Evolutionary conservation across 2,329 filamentous ascomycete genomes (phyloP), one percentile per base, ranked within the genome.

Genomic region (Colletotrichum endophyticum): DNA sequence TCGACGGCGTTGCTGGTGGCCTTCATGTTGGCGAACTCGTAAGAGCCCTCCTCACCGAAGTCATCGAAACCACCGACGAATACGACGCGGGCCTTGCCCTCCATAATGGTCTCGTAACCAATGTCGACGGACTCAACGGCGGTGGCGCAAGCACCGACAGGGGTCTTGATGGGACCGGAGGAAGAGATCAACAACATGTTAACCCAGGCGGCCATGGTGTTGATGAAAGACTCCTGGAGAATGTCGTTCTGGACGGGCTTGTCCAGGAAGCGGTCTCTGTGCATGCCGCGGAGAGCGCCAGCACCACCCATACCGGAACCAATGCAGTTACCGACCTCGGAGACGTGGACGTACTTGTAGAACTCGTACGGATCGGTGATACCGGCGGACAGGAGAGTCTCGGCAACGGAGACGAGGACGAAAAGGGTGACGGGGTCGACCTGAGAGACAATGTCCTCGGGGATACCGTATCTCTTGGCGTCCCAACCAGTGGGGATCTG

Each of bases 11-110:
- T 99, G 91, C 96, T 98, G 72, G 97, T 99, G 76, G 97, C 97
- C 88, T 98, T 98, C 97, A 99, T 99, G 90, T 99, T 99, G 89
- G 97, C 97, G 85, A 99, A 99, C 86, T 99, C 97, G 83, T 98
- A 99, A 2, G 97, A 99, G 69, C 97, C 98, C 88, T 99, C 97
- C 88, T 99, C 97, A 83, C 98, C 96, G 89, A 99, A 98, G 87
- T 99, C 98, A 88, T 99, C 97, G 83, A 99, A 99, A 80, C 97
- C 97, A 91, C 97, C 97, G 76, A 99, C 98, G 79, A 99, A 94
- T 91, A 96, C 99, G 82, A 99, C 92, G 69, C 96, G 95, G 76
- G 98, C 97, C 91, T 99, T 99, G 87, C 97, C 97, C 86, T 99
- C 96, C 82, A 98, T 93, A 84, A 99, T 99, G 30, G 96, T 99